Conservation (phyloP, 2,329 filamentous ascomycete species). For the Cryphonectria parasitica region DNA sequence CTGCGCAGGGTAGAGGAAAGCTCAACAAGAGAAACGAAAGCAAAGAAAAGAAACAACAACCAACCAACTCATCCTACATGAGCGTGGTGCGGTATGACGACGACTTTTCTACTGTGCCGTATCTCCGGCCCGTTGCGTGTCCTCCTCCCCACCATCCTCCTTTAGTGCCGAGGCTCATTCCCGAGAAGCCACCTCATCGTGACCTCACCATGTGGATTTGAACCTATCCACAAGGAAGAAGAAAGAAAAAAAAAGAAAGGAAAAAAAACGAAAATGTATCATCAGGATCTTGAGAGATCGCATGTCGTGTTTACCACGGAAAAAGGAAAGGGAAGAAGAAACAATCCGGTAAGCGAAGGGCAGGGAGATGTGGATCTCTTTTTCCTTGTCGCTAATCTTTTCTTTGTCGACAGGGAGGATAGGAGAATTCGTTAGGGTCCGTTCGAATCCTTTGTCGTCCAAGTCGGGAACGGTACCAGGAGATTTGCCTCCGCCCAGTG, state of each 20-base stretch:
- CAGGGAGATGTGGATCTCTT: not conserved
- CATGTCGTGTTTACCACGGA: not conserved
- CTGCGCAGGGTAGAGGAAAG: not conserved
- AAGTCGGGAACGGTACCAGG: not conserved
- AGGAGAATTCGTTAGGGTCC: not conserved
- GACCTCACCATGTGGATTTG: not conserved
- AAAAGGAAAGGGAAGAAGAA: not conserved
- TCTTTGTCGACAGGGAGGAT: not conserved
- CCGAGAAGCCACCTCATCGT: slow-evolving; percentile 2
- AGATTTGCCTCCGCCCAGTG: not conserved
- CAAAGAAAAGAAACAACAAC: not conserved
- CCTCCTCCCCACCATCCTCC: not conserved
- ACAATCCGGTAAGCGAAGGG: not conserved
- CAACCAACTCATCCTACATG: not conserved
- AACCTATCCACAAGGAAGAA: not conserved
- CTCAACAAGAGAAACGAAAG: not conserved
- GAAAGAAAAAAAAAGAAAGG: not conserved
- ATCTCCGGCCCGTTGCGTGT: slow-evolving; percentile 7
- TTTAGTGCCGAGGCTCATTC: not conserved
- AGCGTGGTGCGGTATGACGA: slow-evolving; percentile 1
- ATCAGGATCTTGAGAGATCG: not conserved
- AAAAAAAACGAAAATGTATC: not conserved
- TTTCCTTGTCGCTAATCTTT: too few relatives aligned
- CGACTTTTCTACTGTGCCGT: not conserved
- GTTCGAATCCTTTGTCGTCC: not conserved